Percentiles rank a stretch among this genome's conserved stretches.
Evolutionary conservation across 2,329 filamentous ascomycete species (phyloP).

Genomic region (Phoma sp.): DNA sequence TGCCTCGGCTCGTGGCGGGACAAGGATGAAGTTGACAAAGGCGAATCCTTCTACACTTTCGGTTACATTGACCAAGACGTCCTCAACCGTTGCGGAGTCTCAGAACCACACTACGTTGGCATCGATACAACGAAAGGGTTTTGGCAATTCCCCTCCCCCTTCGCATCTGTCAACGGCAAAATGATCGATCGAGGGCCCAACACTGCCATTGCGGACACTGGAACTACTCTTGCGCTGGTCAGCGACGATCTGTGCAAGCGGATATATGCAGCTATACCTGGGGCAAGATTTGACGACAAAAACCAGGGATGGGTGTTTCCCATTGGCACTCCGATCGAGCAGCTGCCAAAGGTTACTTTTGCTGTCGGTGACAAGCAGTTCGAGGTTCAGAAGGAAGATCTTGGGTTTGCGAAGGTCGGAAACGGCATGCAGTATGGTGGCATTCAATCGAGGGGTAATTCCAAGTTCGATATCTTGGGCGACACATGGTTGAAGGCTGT

Average conservation of each 20-base stretch:
- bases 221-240: slow-evolving; percentile 71
- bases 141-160: slow-evolving; percentile 69
- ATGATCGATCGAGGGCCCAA: slow-evolving; percentile 60
- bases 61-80: slow-evolving; percentile 72
- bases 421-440: slow-evolving; percentile 67
- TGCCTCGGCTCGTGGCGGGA: slow-evolving; percentile 66
- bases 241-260: slow-evolving; percentile 65
- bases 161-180: slow-evolving; percentile 63
- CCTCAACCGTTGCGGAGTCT: slow-evolving; percentile 59
- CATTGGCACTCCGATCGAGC: slow-evolving; percentile 54
- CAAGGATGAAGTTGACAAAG: slow-evolving; percentile 49
- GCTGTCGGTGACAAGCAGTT: slow-evolving; percentile 68
- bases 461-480: slow-evolving; percentile 66
- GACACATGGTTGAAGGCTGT: slow-evolving; percentile 69
- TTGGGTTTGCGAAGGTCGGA: slow-evolving; percentile 63
- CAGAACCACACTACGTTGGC: slow-evolving; percentile 64
- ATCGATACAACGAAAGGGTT: slow-evolving; percentile 70
- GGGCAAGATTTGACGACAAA: slow-evolving; percentile 56
- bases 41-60: slow-evolving; percentile 71
- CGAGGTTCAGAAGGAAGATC: slow-evolving; percentile 66
- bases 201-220: slow-evolving; percentile 73
- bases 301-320: slow-evolving; percentile 72
- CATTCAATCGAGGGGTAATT: slow-evolving; percentile 60
- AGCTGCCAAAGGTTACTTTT: slow-evolving; percentile 67
- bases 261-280: slow-evolving; percentile 69